Percentiles rank a stretch among this genome's conserved stretches.
Conservation (phyloP, 257 asterid species). For the Solanum appendiculatum region DNA sequence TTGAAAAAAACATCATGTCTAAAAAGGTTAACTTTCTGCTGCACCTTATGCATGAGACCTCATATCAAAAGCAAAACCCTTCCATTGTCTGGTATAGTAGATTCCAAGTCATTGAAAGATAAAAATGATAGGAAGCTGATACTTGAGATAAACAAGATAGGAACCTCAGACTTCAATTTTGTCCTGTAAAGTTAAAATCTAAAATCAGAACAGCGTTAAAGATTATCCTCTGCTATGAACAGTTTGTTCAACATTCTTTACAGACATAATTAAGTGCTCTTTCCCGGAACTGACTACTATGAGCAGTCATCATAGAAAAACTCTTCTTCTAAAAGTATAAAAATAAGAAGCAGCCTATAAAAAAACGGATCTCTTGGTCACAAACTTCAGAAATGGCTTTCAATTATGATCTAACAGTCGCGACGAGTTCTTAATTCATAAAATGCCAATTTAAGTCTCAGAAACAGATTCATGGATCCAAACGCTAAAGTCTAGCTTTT, state of each 20-base stretch:
- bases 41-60: neutral
- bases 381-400: constrained; percentile 49
- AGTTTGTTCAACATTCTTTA: neutral
- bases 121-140: neutral
- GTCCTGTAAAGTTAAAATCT: neutral
- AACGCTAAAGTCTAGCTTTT: constrained; percentile 53
- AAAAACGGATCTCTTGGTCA: constrained; percentile 41
- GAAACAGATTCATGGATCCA: constrained; percentile 36
- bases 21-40: neutral
- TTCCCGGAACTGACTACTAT: constrained; percentile 7
- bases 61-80: neutral
- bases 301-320: constrained; percentile 58
- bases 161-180: neutral
- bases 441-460: constrained; percentile 26
- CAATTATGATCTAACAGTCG: constrained; percentile 47
- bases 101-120: neutral
- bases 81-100: neutral
- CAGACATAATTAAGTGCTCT: neutral
- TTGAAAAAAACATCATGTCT: neutral
- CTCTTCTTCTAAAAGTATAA: constrained; percentile 39
- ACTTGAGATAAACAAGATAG: neutral
- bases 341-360: constrained; percentile 47
- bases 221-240: neutral
- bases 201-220: neutral
- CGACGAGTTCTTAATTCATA: constrained; percentile 55